Conservation (phyloP, 495 filamentous ascomycete genomes). For the Trichoderma virens region DNA sequence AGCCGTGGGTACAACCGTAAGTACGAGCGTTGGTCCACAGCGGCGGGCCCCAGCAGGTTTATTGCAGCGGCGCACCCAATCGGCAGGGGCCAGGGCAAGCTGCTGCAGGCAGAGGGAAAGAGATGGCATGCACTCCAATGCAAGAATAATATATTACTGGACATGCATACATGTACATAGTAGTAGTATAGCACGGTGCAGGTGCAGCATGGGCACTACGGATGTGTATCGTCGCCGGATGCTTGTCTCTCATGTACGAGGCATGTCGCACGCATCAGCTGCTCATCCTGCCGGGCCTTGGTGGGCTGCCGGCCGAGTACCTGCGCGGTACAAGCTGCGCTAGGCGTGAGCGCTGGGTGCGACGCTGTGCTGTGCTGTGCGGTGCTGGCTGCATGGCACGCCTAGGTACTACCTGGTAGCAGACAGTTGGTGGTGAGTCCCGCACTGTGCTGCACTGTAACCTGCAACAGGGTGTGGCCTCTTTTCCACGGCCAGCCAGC, state of each 20-base stretch:
- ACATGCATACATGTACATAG: no score
- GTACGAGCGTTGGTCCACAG: not conserved
- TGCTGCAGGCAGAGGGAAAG: not conserved
- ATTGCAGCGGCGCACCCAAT: not conserved
- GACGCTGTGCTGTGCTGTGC: not conserved
- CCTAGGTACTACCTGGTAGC: no score
- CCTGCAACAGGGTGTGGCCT: not conserved
- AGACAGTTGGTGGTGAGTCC: not conserved
- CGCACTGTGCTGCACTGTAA: constrained; percentile 6
- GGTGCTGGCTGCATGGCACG: no score
- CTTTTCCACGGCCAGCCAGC: not conserved
- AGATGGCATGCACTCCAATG: not conserved
- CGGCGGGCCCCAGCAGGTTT: constrained; percentile 3
- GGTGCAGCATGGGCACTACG: not conserved
- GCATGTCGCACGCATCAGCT: constrained; percentile 5
- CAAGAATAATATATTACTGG: no score
- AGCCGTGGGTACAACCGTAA: not conserved
- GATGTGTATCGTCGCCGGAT: not conserved
- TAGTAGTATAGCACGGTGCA: no score
- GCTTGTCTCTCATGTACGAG: constrained; percentile 1
- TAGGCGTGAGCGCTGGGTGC: not conserved
- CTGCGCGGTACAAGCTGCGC: not conserved
- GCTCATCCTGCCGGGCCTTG: not conserved
- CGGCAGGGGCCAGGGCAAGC: constrained; percentile 7
- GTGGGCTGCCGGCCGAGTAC: not conserved